Evolutionary conservation across 2,329 filamentous ascomycete species (phyloP).

Genomic region (Sarocladiaceae sp.): DNA sequence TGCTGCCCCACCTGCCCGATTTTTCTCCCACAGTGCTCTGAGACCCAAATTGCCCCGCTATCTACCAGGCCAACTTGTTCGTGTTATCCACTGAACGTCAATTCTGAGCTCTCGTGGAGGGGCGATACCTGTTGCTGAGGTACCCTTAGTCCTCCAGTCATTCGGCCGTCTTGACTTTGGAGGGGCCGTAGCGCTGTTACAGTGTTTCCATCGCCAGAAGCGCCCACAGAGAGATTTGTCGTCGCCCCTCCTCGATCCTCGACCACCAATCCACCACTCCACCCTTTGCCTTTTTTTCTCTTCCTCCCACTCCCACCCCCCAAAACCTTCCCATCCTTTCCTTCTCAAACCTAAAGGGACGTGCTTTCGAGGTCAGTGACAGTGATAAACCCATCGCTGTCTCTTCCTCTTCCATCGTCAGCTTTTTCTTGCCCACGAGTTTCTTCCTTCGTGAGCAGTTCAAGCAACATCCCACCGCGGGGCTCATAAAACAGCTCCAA

Average conservation of each 20-base stretch:
- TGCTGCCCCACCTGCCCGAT: constrained; percentile 11
- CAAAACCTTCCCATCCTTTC: constrained; percentile 4
- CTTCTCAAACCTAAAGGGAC: constrained; percentile 8
- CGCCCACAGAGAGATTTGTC: constrained; percentile 5
- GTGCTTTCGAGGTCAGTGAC: constrained; percentile 10
- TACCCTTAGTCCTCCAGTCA: constrained; percentile 3
- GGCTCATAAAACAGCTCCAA: constrained; percentile 8
- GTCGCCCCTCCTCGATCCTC: background rate
- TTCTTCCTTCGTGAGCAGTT: constrained; percentile 2
- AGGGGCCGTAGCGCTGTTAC: background rate
- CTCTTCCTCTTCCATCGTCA: constrained; percentile 8
- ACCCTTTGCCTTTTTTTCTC: constrained; percentile 8
- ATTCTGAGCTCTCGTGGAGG: background rate
- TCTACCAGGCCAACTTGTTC: background rate
- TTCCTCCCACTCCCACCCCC: constrained; percentile 7
- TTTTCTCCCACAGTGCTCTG: constrained; percentile 1
- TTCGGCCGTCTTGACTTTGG: background rate
- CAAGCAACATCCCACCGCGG: constrained; percentile 9
- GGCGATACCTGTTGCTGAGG: background rate
- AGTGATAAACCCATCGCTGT: constrained; percentile 10
- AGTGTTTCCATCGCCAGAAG: background rate
- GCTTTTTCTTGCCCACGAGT: constrained; percentile 7
- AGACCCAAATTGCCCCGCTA: constrained; percentile 3
- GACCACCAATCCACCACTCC: constrained; percentile 1
- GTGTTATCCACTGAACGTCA: background rate